A percentile compares a stretch with the other conserved stretches of the same genome.
phyloP scores from a whole-genome alignment of 768 basidiomycete genomes.

The Suillus subalutaceus region DNA sequence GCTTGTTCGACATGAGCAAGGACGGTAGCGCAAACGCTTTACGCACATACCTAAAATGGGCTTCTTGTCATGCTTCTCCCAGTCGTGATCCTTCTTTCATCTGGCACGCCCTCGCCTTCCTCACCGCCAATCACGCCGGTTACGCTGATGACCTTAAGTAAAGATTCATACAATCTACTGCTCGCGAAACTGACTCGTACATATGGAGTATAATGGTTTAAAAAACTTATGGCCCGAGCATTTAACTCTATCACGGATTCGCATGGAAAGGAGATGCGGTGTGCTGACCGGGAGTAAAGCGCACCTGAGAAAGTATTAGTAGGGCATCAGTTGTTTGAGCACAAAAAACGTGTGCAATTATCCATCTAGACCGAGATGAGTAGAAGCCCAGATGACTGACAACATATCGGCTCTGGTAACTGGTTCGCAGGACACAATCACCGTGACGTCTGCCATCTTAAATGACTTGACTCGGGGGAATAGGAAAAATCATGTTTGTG shows the following conservation, averaged over 20 bases:
- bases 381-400: no score
- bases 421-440: no score
- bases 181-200: conserved; percentile 83
- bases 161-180: conserved; percentile 90
- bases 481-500: no score
- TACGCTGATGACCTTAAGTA: conserved; percentile 87
- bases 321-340: background rate
- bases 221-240: background rate
- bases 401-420: no score
- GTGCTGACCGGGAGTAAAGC: no score
- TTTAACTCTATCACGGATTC: no score
- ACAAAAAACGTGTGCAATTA: background rate
- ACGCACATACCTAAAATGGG: conserved; percentile 63
- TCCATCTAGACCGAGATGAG: no score
- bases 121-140: conserved; percentile 71
- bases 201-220: background rate
- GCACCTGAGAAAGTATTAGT: background rate
- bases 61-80: conserved; percentile 69
- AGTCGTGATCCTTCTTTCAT: conserved; percentile 55
- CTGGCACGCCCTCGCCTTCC: conserved; percentile 54
- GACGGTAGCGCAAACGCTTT: background rate
- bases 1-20: conserved; percentile 46
- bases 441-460: no score
- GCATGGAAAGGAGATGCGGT: no score
- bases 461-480: no score